Conservation (phyloP, 2,329 filamentous ascomycete genomes). For the Phoma herbarum region DNA sequence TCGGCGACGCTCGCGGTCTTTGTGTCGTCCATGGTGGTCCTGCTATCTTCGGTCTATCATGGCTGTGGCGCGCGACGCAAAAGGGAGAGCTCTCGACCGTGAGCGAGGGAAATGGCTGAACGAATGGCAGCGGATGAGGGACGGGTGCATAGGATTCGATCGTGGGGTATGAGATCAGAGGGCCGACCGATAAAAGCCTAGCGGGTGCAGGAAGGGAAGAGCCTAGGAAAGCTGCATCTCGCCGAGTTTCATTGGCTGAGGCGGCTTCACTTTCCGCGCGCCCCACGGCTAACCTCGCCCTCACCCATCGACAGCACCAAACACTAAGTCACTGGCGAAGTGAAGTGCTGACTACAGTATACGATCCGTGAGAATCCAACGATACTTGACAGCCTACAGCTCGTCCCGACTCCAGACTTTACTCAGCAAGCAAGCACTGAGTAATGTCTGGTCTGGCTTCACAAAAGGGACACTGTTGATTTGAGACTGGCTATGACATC, state of each 20-base stretch:
- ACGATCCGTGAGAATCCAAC: neutral
- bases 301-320: neutral
- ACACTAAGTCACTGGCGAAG: neutral
- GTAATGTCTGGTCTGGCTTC: neutral
- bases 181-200: slow-evolving; percentile 37
- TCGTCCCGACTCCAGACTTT: neutral
- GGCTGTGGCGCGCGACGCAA: slow-evolving; percentile 44
- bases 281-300: slow-evolving; percentile 11
- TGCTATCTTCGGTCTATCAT: slow-evolving; percentile 53
- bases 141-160: slow-evolving; percentile 32
- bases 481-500: neutral
- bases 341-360: neutral
- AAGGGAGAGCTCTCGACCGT: slow-evolving; percentile 32
- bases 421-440: neutral
- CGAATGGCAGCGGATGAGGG: slow-evolving; percentile 33
- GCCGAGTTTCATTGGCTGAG: slow-evolving; percentile 32
- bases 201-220: slow-evolving; percentile 28
- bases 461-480: neutral
- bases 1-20: slow-evolving; percentile 83
- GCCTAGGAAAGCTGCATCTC: neutral
- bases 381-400: neutral
- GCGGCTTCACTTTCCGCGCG: slow-evolving; percentile 8
- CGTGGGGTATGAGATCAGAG: slow-evolving; percentile 46
- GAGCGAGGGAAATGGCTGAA: slow-evolving; percentile 24
- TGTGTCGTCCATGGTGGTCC: slow-evolving; percentile 71